Conservation (phyloP, 148 eudicot genomes). For the Spergularia marina region DNA sequence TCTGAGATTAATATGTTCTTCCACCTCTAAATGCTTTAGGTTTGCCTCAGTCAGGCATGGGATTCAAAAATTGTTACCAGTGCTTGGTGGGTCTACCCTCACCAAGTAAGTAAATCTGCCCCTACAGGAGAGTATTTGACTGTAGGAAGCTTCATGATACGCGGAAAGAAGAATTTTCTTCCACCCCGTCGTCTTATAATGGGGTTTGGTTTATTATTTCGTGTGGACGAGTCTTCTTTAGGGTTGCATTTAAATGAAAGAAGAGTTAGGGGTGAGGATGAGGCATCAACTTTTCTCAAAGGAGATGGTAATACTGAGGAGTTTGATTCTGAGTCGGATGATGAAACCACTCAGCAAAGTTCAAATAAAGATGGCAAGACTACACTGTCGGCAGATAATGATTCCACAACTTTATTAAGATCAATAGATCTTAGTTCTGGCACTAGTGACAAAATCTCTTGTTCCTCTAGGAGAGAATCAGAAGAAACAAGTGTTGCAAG, state of each 20-base stretch:
- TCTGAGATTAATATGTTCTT: conserved; percentile 9
- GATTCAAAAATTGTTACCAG: conserved; percentile 97
- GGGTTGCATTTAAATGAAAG: conserved; percentile 98
- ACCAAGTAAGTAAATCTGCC: conserved; percentile 97
- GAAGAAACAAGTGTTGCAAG: conserved; percentile 35
- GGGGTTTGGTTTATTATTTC: conserved; percentile 92
- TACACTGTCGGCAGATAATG: conserved; percentile 21
- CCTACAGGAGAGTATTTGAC: conserved; percentile 98
- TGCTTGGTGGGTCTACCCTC: conserved; percentile 99
- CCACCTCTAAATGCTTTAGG: conserved; percentile 39
- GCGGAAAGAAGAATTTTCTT: conserved; percentile 97
- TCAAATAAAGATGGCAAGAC: conserved; percentile 21
- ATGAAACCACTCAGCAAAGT: conserved; percentile 41
- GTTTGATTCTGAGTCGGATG: conserved; percentile 68
- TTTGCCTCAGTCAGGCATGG: conserved; percentile 99
- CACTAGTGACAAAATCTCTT: conserved; percentile 25
- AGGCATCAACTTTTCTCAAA: conserved; percentile 45
- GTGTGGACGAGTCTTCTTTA: conserved; percentile 92
- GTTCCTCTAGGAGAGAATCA: conserved; percentile 26
- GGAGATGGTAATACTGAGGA: conserved; percentile 48
- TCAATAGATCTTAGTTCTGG: conserved; percentile 16
- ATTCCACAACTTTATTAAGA: conserved; percentile 21
- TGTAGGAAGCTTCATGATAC: conserved; percentile 97
- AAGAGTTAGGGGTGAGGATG: conserved; percentile 95
- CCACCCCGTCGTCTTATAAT: conserved; percentile 95